phyloP scores from a whole-genome alignment of 2,329 filamentous ascomycete species.

The Colletotrichum theobromicola region DNA sequence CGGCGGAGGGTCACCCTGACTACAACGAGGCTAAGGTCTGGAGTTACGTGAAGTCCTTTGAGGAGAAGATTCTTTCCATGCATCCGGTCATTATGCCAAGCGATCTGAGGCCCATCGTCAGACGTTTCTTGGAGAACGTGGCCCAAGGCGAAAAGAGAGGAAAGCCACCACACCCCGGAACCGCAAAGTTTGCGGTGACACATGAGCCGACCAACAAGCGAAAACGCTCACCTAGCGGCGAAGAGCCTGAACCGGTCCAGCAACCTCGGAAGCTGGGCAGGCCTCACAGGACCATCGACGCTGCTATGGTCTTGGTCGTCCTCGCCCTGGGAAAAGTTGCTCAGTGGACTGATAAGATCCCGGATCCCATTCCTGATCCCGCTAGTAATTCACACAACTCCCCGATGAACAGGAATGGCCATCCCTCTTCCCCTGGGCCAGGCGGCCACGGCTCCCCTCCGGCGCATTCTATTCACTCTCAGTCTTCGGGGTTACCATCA shows the following conservation, averaged over 20 bases:
- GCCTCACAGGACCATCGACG: slow-evolving; percentile 73
- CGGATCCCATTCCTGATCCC: slow-evolving; percentile 47
- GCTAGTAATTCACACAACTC: slow-evolving; percentile 42
- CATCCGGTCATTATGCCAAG: slow-evolving; percentile 65
- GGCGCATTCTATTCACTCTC: slow-evolving; percentile 44
- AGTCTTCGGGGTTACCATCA: slow-evolving; percentile 56
- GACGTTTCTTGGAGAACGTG: slow-evolving; percentile 55
- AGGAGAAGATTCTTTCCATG: slow-evolving; percentile 68
- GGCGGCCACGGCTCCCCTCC: slow-evolving; percentile 59
- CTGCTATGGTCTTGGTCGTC: slow-evolving; percentile 81
- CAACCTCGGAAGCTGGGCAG: slow-evolving; percentile 44
- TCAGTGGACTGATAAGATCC: slow-evolving; percentile 56
- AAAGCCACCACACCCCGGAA: slow-evolving; percentile 15
- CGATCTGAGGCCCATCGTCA: slow-evolving; percentile 58
- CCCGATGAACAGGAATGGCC: slow-evolving; percentile 50
- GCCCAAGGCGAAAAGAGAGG: slow-evolving; percentile 29
- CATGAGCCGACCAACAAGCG: slow-evolving; percentile 45
- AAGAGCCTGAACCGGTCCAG: slow-evolving; percentile 1
- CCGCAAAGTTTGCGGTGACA: slow-evolving; percentile 32
- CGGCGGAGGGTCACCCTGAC: slow-evolving; percentile 57
- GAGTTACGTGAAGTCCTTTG: slow-evolving; percentile 61
- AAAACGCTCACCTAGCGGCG: slow-evolving; percentile 55
- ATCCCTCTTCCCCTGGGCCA: slow-evolving; percentile 51
- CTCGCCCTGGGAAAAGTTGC: slow-evolving; percentile 89
- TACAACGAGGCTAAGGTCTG: slow-evolving; percentile 56